These are phyloP conservation scores for Bimuria novae-zelandiae DNA, from an alignment of 2,329 filamentous ascomycete genomes.

Conservation along the genomic window DNA sequence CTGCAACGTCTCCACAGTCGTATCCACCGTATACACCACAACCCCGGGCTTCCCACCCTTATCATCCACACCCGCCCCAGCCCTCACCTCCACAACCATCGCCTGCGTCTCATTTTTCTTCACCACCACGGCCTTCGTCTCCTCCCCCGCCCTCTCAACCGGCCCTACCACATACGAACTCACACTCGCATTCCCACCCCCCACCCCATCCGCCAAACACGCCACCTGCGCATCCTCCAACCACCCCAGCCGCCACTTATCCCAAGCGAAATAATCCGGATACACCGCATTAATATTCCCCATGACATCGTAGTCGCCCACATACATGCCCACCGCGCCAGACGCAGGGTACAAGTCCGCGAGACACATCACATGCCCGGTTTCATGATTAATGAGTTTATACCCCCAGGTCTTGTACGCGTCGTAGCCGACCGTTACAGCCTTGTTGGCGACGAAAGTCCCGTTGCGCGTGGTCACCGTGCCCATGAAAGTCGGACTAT, in stretches of 20 bases:
- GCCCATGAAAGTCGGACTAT: conserved; percentile 3
- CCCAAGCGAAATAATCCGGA: conserved; percentile 6
- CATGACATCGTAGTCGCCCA: conserved; percentile 2
- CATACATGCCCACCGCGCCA: not conserved
- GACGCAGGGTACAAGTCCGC: conserved; percentile 3
- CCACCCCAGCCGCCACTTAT: conserved; percentile 2
- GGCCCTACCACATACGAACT: not conserved
- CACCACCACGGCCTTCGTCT: not conserved
- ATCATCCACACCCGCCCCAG: not conserved
- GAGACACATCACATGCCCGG: conserved; percentile 4
- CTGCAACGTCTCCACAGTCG: conserved; percentile 1
- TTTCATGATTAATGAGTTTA: conserved; percentile 5
- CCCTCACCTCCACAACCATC: not conserved
- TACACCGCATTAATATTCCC: conserved; percentile 1
- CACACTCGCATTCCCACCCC: not conserved
- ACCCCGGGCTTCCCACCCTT: not conserved
- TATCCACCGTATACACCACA: conserved; percentile 1
- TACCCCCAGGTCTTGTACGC: conserved; percentile 2
- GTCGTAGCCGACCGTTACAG: conserved; percentile 3
- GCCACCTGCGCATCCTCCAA: not conserved
- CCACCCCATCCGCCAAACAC: not conserved
- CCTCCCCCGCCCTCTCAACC: not conserved
- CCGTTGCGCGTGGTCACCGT: conserved; percentile 1
- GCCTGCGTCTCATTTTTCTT: conserved; percentile 2
- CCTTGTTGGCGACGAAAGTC: not conserved